Percentiles rank a stretch among this genome's conserved stretches.
These are phyloP conservation scores for Venustampulla echinocandica DNA, from an alignment of 495 filamentous ascomycete genomes.

Conservation along the genomic window DNA sequence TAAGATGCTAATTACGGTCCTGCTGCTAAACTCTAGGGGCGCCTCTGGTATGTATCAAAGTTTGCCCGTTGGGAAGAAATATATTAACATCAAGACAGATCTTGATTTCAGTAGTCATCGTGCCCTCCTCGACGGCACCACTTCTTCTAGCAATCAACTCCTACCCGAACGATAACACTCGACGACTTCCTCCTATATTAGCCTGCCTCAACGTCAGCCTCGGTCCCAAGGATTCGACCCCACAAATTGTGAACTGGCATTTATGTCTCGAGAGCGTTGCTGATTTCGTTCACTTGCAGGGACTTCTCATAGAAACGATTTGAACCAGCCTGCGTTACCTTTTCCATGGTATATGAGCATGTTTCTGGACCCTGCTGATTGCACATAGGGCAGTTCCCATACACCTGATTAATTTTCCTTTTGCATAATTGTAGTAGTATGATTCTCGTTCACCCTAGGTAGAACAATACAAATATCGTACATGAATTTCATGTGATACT, in stretches of 20 bases:
- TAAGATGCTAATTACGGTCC: constrained; percentile 42
- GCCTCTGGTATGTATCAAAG: constrained; percentile 7
- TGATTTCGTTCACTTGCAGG: constrained; percentile 20
- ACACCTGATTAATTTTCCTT: constrained; percentile 9
- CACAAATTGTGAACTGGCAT: background rate
- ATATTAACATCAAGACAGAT: no score
- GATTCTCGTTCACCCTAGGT: constrained; percentile 7
- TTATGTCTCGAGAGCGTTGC: constrained; percentile 13
- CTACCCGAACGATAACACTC: no score
- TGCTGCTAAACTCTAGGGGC: constrained; percentile 24
- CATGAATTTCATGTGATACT: no score
- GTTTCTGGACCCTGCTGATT: constrained; percentile 12
- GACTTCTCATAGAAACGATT: background rate
- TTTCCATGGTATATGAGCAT: constrained; percentile 1
- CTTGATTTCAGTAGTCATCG: no score
- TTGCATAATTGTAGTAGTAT: constrained; percentile 3
- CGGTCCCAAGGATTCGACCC: background rate
- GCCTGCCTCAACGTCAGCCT: background rate
- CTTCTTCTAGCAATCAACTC: no score
- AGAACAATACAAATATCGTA: constrained; percentile 12
- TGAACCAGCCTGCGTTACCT: background rate
- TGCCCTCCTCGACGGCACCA: no score
- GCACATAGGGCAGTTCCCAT: constrained; percentile 21
- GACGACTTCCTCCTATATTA: background rate
- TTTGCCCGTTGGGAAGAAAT: background rate